Evolutionary conservation across 768 basidiomycete genomes (phyloP).

Genomic region (Gelatoporia subvermispora): DNA sequence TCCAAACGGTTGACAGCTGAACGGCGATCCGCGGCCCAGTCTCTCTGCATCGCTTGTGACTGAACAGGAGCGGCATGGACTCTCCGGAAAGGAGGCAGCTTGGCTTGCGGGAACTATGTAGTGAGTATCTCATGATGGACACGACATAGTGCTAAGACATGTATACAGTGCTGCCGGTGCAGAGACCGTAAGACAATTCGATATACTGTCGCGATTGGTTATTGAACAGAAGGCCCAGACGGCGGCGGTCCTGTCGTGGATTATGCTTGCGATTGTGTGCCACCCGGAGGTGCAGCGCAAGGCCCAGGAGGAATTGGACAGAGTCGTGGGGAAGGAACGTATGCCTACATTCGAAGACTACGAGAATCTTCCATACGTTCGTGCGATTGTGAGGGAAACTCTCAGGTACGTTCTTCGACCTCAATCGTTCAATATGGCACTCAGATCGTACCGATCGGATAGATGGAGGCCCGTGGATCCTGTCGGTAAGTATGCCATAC

Average conservation of each 20-base stretch:
- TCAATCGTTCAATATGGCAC: no score
- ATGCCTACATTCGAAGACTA: slow-evolving; percentile 14
- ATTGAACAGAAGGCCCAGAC: neutral
- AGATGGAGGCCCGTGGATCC: neutral
- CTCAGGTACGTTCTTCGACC: slow-evolving; percentile 15
- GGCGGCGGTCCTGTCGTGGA: neutral
- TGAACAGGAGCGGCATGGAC: neutral
- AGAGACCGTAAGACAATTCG: neutral
- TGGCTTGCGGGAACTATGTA: neutral
- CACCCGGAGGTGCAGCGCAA: neutral
- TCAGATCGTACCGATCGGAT: no score
- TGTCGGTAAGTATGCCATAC: neutral
- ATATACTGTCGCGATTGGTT: neutral
- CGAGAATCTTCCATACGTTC: slow-evolving; percentile 21
- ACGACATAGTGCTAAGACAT: neutral
- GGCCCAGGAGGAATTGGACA: neutral
- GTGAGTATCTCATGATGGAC: slow-evolving; percentile 2
- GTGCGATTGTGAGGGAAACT: slow-evolving; percentile 25
- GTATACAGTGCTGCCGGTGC: neutral
- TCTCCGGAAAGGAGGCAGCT: neutral
- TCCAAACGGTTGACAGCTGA: no score
- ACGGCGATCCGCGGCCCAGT: neutral
- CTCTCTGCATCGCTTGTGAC: neutral
- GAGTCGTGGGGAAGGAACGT: neutral
- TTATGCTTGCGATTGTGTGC: neutral